Conservation (phyloP, 805 yeast genomes). For the Blastobotrys attinorum region DNA sequence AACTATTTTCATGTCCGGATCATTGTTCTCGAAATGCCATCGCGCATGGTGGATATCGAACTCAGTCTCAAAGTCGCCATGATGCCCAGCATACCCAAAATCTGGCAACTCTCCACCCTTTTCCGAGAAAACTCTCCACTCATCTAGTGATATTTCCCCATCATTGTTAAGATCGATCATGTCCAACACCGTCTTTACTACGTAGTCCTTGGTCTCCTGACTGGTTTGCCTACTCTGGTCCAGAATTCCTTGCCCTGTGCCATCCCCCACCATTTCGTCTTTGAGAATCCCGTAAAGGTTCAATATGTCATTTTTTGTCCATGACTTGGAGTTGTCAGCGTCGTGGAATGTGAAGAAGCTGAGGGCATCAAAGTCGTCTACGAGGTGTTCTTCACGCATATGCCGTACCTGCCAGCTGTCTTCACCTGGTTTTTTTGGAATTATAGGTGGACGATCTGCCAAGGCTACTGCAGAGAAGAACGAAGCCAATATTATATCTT, state of each 20-base stretch:
- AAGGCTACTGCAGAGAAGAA: no score
- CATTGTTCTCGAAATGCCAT: constrained; percentile 47
- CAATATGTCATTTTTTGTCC: constrained; percentile 64
- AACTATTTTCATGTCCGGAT: constrained; percentile 71
- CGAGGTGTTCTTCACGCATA: constrained; percentile 80
- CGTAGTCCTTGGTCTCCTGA: constrained; percentile 44
- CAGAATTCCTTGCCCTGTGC: constrained; percentile 82
- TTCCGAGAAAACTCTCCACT: constrained; percentile 55
- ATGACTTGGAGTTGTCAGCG: constrained; percentile 39
- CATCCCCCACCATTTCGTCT: constrained; percentile 71
- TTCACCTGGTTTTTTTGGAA: constrained; percentile 5
- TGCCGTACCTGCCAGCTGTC: constrained; percentile 44
- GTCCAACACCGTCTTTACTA: constrained; percentile 45
- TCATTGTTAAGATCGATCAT: constrained; percentile 62
- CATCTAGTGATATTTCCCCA: constrained; percentile 55
- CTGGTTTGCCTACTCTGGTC: constrained; percentile 55
- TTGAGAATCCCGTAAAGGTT: constrained; percentile 74
- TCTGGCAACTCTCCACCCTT: constrained; percentile 78
- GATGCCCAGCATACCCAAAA: constrained; percentile 91
- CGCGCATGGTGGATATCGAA: constrained; percentile 95
- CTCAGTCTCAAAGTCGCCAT: constrained; percentile 86
- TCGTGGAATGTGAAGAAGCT: constrained; percentile 81
- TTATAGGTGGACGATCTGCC: no score
- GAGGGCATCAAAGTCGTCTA: constrained; percentile 64
- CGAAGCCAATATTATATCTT: no score